phyloP scores from a whole-genome alignment of 257 asterid species.

The Rauvolfia tetraphylla region DNA sequence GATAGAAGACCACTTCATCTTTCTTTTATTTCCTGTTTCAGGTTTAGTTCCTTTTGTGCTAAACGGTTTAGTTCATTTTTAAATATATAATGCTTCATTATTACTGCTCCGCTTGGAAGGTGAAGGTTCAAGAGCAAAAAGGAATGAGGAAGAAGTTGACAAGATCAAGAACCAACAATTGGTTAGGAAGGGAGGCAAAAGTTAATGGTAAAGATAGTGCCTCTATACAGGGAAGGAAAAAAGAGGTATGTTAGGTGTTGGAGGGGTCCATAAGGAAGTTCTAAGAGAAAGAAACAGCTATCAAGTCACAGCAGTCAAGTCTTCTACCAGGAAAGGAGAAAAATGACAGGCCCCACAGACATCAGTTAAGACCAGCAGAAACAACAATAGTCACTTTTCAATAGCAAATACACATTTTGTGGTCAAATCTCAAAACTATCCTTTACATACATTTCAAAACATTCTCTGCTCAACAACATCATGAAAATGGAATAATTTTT shows the following conservation, averaged over 20 bases:
- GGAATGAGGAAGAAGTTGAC: not conserved
- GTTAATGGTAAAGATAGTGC: not conserved
- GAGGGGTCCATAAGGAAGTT: not conserved
- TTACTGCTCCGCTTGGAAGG: too few relatives aligned
- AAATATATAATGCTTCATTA: not conserved
- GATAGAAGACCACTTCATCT: not conserved
- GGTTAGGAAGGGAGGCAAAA: not conserved
- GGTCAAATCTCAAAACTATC: not conserved
- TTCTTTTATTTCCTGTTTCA: not conserved
- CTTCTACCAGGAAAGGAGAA: not conserved
- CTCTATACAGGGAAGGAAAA: not conserved
- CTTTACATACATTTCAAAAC: not conserved
- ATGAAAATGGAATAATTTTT: not conserved
- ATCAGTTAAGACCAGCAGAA: not conserved
- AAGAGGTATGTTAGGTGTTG: not conserved
- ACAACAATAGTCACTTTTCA: not conserved
- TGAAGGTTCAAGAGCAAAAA: too few relatives aligned
- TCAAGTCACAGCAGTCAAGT: not conserved
- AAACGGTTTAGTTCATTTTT: too few relatives aligned
- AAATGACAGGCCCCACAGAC: not conserved
- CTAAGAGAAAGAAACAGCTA: not conserved
- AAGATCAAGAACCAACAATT: not conserved
- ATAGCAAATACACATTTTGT: not conserved
- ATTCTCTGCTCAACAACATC: not conserved
- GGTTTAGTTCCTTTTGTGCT: not conserved